Conservation (phyloP, 2,329 filamentous ascomycete species). For the Trichoderma oligosporum region DNA sequence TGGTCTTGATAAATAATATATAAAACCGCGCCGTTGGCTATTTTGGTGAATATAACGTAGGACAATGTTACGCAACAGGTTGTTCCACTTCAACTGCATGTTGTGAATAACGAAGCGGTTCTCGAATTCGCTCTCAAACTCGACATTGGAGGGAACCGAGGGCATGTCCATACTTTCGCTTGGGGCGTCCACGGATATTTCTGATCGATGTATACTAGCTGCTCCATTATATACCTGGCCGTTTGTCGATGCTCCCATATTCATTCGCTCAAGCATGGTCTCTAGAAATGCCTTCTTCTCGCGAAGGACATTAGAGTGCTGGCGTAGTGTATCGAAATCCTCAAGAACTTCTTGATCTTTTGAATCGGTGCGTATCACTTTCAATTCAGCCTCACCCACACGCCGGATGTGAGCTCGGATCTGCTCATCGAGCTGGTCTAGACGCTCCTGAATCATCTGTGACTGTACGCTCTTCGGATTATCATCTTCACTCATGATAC, state of each 20-base stretch:
- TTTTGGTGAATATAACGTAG: conserved; percentile 97
- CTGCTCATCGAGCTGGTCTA: conserved; percentile 74
- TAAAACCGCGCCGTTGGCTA: conserved; percentile 88
- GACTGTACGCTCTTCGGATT: conserved; percentile 87
- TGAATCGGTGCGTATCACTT: conserved; percentile 48
- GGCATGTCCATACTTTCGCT: conserved; percentile 59
- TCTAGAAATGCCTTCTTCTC: conserved; percentile 58
- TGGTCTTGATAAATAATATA: conserved; percentile 94
- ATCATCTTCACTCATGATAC: conserved; percentile 87
- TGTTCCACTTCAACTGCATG: conserved; percentile 97
- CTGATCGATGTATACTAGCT: conserved; percentile 32
- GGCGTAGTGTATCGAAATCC: conserved; percentile 58
- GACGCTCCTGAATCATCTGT: conserved; percentile 75
- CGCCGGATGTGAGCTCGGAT: conserved; percentile 69
- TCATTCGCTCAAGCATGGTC: conserved; percentile 53
- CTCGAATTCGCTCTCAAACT: conserved; percentile 92
- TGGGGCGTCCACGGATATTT: conserved; percentile 48
- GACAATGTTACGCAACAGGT: conserved; percentile 90
- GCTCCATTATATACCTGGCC: conserved; percentile 27
- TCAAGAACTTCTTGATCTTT: conserved; percentile 49
- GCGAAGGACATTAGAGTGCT: conserved; percentile 52
- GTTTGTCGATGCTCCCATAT: conserved; percentile 34
- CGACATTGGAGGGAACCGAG: conserved; percentile 65
- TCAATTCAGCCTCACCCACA: conserved; percentile 73
- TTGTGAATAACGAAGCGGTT: conserved; percentile 99